A percentile compares a stretch with the other conserved stretches of the same genome.
phyloP scores from a whole-genome alignment of 192 early-diverging fungal genomes.

The Piromyces finnis region DNA sequence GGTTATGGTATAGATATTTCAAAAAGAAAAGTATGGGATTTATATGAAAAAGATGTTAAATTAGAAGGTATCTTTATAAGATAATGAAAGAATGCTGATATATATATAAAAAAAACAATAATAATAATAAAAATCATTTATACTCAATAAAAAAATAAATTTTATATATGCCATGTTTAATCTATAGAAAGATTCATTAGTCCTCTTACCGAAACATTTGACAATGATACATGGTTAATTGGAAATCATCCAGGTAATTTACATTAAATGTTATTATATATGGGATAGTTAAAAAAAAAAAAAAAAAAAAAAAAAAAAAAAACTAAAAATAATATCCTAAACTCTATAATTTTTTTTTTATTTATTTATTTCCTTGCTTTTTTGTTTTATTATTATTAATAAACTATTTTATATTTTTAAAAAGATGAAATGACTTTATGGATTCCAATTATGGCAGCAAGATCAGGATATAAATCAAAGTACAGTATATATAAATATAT shows the following conservation, averaged over 20 bases:
- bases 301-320: no score
- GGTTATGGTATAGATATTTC: constrained; percentile 62
- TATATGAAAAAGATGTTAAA: constrained; percentile 12
- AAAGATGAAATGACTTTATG: constrained; percentile 67
- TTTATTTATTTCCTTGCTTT: no score
- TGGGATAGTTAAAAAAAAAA: not conserved
- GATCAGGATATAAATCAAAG: constrained; percentile 1
- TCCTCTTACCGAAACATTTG: constrained; percentile 19
- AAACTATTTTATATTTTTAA: no score
- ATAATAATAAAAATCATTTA: no score
- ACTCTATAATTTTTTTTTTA: no score
- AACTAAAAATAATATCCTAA: not conserved
- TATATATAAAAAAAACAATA: no score
- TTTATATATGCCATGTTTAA: no score
- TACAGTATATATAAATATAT: no score
- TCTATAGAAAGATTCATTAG: constrained; percentile 39
- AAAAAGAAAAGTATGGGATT: constrained; percentile 52
- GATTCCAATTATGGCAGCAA: constrained; percentile 58
- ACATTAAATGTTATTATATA: no score
- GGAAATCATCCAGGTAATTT: constrained; percentile 64
- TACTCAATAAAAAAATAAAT: no score
- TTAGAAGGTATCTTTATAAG: constrained; percentile 17
- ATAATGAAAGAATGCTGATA: no score
- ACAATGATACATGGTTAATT: constrained; percentile 54
- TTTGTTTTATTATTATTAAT: no score